A percentile compares a stretch with the other conserved stretches of the same genome.
Evolutionary conservation across 1,139 yeast species (phyloP).

Genomic region (Suhomyces taliae): DNA sequence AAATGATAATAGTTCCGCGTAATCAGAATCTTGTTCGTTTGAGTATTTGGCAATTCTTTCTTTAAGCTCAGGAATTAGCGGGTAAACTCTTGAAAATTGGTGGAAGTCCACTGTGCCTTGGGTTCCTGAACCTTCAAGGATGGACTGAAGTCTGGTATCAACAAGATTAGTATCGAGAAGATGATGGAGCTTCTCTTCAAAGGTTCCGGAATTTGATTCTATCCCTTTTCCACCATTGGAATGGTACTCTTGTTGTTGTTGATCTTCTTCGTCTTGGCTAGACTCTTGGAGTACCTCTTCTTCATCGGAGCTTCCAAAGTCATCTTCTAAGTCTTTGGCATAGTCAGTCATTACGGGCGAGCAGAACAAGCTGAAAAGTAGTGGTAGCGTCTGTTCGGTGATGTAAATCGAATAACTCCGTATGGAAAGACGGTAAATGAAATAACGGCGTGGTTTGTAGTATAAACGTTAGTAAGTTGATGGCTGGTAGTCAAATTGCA

Average conservation of each 20-base stretch:
- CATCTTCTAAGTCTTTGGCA: conserved; percentile 5
- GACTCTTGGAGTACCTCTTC: background rate
- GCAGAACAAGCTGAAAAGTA: too few species aligned
- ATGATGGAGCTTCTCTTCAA: conserved; percentile 4
- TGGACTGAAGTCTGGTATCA: conserved; percentile 6
- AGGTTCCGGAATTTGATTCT: background rate
- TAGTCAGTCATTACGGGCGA: conserved; percentile 3
- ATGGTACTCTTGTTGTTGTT: background rate
- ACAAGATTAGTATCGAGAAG: conserved; percentile 3
- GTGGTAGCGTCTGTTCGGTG: too few species aligned
- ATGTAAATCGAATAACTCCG: too few species aligned
- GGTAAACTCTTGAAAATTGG: conserved; percentile 23
- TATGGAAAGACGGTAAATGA: too few species aligned
- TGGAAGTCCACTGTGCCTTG: conserved; percentile 16
- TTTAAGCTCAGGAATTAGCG: conserved; percentile 29
- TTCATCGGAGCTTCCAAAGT: conserved; percentile 5
- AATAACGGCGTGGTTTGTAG: too few species aligned
- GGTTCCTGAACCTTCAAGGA: conserved; percentile 6
- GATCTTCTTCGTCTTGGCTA: background rate
- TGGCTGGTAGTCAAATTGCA: too few species aligned
- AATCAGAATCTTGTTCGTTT: conserved; percentile 30
- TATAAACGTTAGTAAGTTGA: too few species aligned
- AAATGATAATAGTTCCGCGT: conserved; percentile 33
- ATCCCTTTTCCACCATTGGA: background rate
- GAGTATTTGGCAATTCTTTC: conserved; percentile 24